Conservation (phyloP, 164 flowering plant genomes). For the Protea cynaroides region DNA sequence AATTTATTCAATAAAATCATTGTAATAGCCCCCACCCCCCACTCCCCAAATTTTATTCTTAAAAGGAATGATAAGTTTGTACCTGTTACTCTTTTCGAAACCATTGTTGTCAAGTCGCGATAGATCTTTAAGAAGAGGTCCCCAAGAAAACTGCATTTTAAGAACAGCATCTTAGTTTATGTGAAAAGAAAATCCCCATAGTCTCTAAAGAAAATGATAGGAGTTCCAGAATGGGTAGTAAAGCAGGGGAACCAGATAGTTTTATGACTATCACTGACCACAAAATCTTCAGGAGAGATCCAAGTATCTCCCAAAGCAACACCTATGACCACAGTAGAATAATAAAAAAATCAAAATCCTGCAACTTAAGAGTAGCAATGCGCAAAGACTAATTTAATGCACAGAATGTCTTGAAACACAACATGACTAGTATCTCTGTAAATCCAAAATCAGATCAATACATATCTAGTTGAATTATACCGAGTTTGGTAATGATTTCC, state of each 20-base stretch:
- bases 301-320: slow-evolving; percentile 87
- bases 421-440: background rate
- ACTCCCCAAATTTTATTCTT: background rate
- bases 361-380: background rate
- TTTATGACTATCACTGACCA: slow-evolving; percentile 33
- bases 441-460: background rate
- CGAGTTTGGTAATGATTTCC: background rate
- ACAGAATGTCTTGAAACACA: too few species aligned
- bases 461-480: slow-evolving; percentile 4
- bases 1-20: background rate
- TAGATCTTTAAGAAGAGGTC: slow-evolving; percentile 77
- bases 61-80: background rate
- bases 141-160: slow-evolving; percentile 74
- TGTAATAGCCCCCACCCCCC: too few species aligned
- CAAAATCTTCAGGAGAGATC: slow-evolving; percentile 98
- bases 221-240: background rate
- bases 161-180: background rate
- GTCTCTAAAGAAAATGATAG: too few species aligned
- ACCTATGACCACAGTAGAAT: slow-evolving; percentile 32
- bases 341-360: background rate
- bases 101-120: slow-evolving; percentile 71
- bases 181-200: background rate
- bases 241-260: background rate
- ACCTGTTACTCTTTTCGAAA: slow-evolving; percentile 54
- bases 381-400: background rate